phyloP scores from a whole-genome alignment of 768 basidiomycete species.

The Candolleomyces efflorescens region DNA sequence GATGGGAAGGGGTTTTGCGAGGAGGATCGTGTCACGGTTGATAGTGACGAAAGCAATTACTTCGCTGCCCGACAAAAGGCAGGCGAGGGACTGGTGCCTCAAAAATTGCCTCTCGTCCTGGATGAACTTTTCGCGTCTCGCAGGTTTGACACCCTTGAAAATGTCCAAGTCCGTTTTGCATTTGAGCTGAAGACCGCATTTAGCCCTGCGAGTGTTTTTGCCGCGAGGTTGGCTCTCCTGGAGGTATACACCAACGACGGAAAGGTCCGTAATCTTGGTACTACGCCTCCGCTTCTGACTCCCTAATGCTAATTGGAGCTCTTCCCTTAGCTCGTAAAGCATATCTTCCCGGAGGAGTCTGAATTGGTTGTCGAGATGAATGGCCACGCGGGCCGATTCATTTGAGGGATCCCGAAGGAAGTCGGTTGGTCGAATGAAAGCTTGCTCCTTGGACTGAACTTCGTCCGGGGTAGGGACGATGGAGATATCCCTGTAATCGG shows the following conservation, averaged over 20 bases:
- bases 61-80: slow-evolving; percentile 44
- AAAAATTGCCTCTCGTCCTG: slow-evolving; percentile 39
- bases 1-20: slow-evolving; percentile 43
- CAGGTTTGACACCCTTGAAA: slow-evolving; percentile 26
- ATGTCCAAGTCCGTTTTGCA: slow-evolving; percentile 33
- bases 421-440: slow-evolving; percentile 46
- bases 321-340: slow-evolving; percentile 54
- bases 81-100: slow-evolving; percentile 50
- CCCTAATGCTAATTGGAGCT: slow-evolving; percentile 38
- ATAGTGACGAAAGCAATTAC: slow-evolving; percentile 52
- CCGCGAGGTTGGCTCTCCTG: slow-evolving; percentile 10
- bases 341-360: slow-evolving; percentile 62
- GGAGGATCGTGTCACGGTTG: slow-evolving; percentile 47
- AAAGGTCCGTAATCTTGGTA: slow-evolving; percentile 32
- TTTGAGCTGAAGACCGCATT: slow-evolving; percentile 39
- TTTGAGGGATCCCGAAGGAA: slow-evolving; percentile 40
- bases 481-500: slow-evolving; percentile 55
- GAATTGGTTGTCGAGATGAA: slow-evolving; percentile 64
- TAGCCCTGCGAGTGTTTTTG: slow-evolving; percentile 9
- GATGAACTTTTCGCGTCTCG: slow-evolving; percentile 33
- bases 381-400: slow-evolving; percentile 31
- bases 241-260: slow-evolving; percentile 31
- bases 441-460: slow-evolving; percentile 34
- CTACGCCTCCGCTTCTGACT: slow-evolving; percentile 37
- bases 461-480: slow-evolving; percentile 64